Evolutionary conservation across 2,329 filamentous ascomycete genomes (phyloP), one percentile per base, ranked within the genome.

Genomic region (Colletotrichum viniferum): DNA sequence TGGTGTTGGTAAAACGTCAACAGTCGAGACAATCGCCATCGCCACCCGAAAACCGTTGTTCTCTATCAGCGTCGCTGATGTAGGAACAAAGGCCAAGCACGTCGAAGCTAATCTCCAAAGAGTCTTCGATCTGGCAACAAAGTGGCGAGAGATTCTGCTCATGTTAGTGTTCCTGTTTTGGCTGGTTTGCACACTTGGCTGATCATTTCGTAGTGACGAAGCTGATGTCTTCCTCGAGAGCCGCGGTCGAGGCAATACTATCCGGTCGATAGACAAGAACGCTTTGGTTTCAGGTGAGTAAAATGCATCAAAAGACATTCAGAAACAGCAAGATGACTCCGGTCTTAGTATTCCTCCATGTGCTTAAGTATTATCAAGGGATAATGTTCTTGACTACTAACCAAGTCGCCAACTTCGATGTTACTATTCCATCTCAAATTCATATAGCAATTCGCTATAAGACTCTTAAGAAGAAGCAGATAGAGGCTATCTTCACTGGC

Each of bases 1-100:
- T 5, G 76, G 76, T 16, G 76, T 77, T 13, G 76, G 76, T 12
- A 77, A 77, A 64, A 74, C 76, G 7, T 71, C 73, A 2, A 78
- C 76, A 52, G 71, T 67, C 16, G 67, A 77, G 69, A 76, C 67
- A 10, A 71, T 72, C 34, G 72, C 71, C n/a, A 43, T 55, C 14
- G 74, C 69, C 4, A 63, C 74, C 28, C 36, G 71, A 5, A 77
- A 76, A 21, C 73, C 76, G 4, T 63, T 77, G 12, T 74, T 78
- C 24, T 43, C 38, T 9, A 64, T 75, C 38, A 16, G 48, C 48
- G 48, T 55, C 48, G 48, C 48, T 24, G 66, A 77, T 58, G 48
- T 77, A 58, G 77, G 77, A 5, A 77, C 71, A 28, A 28, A 62
- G 32, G 58, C 26, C 26, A 34, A 62, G 26, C 58, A 62, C 26